Conservation (phyloP, 768 basidiomycete genomes). For the Tricholoma hemisulphureum region DNA sequence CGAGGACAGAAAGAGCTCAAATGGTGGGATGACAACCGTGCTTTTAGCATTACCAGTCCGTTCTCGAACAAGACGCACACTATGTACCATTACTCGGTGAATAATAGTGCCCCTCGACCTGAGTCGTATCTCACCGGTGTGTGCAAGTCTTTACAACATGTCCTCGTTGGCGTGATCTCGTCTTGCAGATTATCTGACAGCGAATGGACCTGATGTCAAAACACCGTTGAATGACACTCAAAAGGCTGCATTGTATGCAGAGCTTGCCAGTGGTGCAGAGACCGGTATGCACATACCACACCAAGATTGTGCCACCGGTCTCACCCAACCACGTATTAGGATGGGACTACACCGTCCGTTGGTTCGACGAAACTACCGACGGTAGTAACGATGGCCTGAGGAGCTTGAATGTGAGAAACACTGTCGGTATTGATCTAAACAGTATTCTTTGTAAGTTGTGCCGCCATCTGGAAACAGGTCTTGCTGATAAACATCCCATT, state of each 20-base stretch:
- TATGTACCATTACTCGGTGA: conserved; percentile 73
- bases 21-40: conserved; percentile 83
- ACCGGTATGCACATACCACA: conserved; percentile 43
- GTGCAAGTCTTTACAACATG: conserved; percentile 9
- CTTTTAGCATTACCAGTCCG: conserved; percentile 63
- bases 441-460: conserved; percentile 71
- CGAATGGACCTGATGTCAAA: conserved; percentile 57
- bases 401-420: conserved; percentile 66
- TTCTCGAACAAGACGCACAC: conserved; percentile 64
- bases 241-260: conserved; percentile 70
- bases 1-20: conserved; percentile 62
- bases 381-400: conserved; percentile 55
- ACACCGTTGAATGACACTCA: conserved; percentile 60
- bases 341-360: conserved; percentile 57
- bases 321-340: conserved; percentile 18
- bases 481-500: not conserved
- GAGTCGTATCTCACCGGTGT: conserved; percentile 73
- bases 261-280: conserved; percentile 88
- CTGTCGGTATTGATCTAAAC: conserved; percentile 77
- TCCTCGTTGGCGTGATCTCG: conserved; percentile 1
- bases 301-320: not conserved
- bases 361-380: conserved; percentile 37
- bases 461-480: not conserved
- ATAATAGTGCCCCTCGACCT: conserved; percentile 83
- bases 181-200: conserved; percentile 69